These are phyloP conservation scores for Andalucia godoyi DNA, from an alignment of 78 protist genomes.

Conservation along the genomic window DNA sequence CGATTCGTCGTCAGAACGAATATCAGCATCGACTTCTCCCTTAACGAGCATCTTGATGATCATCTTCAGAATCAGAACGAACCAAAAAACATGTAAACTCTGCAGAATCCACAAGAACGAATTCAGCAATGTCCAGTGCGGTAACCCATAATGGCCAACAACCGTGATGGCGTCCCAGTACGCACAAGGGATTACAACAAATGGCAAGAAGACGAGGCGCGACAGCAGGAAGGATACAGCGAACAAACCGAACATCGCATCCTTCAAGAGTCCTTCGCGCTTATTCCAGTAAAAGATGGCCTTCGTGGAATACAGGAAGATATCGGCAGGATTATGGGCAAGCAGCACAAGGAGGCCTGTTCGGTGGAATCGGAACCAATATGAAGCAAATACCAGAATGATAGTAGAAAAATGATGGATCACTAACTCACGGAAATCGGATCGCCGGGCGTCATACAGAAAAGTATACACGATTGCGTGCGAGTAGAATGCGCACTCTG, in stretches of 20 bases:
- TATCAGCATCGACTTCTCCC: background rate
- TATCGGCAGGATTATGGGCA: background rate
- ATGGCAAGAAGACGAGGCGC: background rate
- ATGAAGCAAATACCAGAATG: too few species aligned
- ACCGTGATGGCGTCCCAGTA: too few species aligned
- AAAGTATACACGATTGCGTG: too few species aligned
- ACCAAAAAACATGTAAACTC: too few species aligned
- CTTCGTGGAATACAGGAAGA: constrained; percentile 1
- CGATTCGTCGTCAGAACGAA: background rate
- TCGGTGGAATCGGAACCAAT: too few species aligned
- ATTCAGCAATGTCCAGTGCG: too few species aligned
- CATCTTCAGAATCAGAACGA: background rate
- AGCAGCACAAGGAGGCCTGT: background rate
- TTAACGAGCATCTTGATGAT: background rate
- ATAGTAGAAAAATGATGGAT: too few species aligned
- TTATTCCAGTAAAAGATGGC: background rate
- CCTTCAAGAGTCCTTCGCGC: background rate
- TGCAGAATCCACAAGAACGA: too few species aligned
- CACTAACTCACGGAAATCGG: too few species aligned
- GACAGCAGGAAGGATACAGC: background rate
- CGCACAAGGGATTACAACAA: background rate
- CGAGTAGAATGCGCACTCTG: too few species aligned
- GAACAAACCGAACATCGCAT: background rate
- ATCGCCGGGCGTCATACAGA: too few species aligned
- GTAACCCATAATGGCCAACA: too few species aligned